Base-by-base conservation (phyloP, 2,329 filamentous ascomycete genomes). In the Cadophora luteo-olivacea region DNA sequence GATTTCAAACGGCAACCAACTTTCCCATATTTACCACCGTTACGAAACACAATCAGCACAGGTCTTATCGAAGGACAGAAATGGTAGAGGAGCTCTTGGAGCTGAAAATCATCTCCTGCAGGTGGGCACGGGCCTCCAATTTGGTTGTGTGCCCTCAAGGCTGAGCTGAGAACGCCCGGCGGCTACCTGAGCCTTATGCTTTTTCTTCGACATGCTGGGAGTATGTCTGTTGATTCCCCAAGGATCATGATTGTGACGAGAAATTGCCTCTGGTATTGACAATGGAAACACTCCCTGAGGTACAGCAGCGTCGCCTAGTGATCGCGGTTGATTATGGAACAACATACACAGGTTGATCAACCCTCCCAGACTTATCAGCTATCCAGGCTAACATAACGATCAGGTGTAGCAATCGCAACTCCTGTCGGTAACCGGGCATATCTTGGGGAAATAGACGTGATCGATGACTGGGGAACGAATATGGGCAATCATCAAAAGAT, bases 401-500 rank as follows among this genome's bases (percentile, higher is more conserved):
- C 38, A 71, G 69, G 67, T 3, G 58, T 69, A 19, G 69, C 68
- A 25, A 61, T 33, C n/a, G 69, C 65, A 7, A 69, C 69, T 51
- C 67, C 67, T 24, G 19, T 32, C 52, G 60, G 70, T 3, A 41
- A 68, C 11, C 61, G 48, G 33, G 72, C 68, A 36, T 22, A 41
- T 11, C 64, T 78, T 1, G 51, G 67, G 1, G 70, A 77, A 14
- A 77, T 78, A n/a, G 67, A 75, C 22, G 67, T 76, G 7, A 58
- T 76, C 7, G 49, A 52, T 25, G 62, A 75, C 14, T 78, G 77
- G 77, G 75, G 74, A 16, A 3, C 52, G 11, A 19, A 68, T 12
- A 75, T 75, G 74, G 45, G 60, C 22, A 76, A 77, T 49, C 57
- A 72, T 1, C 63, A 69, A 22, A 78, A 78, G 66, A 69, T 78